Base-by-base conservation (phyloP, 2,329 filamentous ascomycete species). In the Epichloe amarillans region DNA sequence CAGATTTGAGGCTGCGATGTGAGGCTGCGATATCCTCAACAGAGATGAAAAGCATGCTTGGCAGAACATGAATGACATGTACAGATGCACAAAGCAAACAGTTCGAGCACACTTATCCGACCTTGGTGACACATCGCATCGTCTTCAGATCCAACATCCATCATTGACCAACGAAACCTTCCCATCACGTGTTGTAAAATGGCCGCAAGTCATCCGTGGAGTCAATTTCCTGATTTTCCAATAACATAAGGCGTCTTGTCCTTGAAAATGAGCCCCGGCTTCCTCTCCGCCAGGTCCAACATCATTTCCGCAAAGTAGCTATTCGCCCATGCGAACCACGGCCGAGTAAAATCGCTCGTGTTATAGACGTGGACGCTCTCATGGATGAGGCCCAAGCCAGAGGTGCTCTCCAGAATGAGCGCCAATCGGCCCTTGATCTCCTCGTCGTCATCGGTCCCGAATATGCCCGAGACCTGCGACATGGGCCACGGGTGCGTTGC, bases 201-300 rank as follows among this genome's bases (percentile, higher is more conserved):
- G 26, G 26, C 26, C 26, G 26, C 26, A 8, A 26, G 26, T 3
- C 26, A 30, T 8, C 8, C 26, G 26, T 8, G 2, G 10, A 26
- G 47, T 49, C 47, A 49, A 19, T 47, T 21, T 23, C 36, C 26
- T 36, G 15, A 17, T 26, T 6, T 15, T 11, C 47, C 50, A 40
- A 47, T 8, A 3, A 52, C 17, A 35, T 49, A 52, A 4, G 50
- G 37, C 37, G n/a, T 53, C 15, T 50, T 4, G 8, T 47, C 49
- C 38, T 46, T 59, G 10, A 70, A 52, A 41, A 95, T 74, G 56
- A 95, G 64, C 65, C 89, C 76, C 3, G 90, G 90, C 67, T 91
- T 93, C 63, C 88, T 72, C 64, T 83, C 81, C 1, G 88, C 89
- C 43, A 95, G 64, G 69, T 95, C 86, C 42, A 95, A 69, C 10